phyloP scores from a whole-genome alignment of 2,329 filamentous ascomycete genomes.

The Fusarium multiceps region DNA sequence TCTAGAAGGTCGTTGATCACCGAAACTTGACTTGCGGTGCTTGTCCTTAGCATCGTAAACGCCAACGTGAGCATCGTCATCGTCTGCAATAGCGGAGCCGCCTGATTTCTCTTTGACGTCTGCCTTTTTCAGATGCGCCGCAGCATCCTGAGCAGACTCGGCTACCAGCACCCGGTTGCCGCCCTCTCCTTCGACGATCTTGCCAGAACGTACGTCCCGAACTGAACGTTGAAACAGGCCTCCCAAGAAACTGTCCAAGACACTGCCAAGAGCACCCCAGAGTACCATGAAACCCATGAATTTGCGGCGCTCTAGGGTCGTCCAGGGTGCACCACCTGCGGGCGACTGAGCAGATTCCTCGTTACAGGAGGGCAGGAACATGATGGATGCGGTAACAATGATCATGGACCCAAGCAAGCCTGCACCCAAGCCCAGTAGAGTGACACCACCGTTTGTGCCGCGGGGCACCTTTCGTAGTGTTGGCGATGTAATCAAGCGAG shows the following conservation, averaged over 20 bases:
- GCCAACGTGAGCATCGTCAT: slow-evolving; percentile 53
- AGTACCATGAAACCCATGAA: slow-evolving; percentile 70
- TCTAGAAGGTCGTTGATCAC: slow-evolving; percentile 69
- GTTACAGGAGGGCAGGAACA: slow-evolving; percentile 76
- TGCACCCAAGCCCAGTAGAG: slow-evolving; percentile 76
- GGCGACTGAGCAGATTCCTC: slow-evolving; percentile 52
- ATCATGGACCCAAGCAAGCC: slow-evolving; percentile 80
- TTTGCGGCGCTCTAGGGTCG: slow-evolving; percentile 55
- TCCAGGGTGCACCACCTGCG: slow-evolving; percentile 63
- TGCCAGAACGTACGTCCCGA: slow-evolving; percentile 82
- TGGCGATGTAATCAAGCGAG: slow-evolving; percentile 86
- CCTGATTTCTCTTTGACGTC: slow-evolving; percentile 55
- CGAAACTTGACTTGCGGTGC: slow-evolving; percentile 63
- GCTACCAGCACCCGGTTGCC: slow-evolving; percentile 69
- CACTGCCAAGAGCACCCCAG: slow-evolving; percentile 81
- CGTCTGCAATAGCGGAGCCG: slow-evolving; percentile 49
- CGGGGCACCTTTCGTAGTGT: slow-evolving; percentile 81
- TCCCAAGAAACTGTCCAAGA: slow-evolving; percentile 89
- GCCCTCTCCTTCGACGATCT: slow-evolving; percentile 88
- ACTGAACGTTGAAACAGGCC: slow-evolving; percentile 88
- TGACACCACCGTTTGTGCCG: slow-evolving; percentile 95
- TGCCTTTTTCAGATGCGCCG: slow-evolving; percentile 49
- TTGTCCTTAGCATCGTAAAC: slow-evolving; percentile 63
- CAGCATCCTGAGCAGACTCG: slow-evolving; percentile 42
- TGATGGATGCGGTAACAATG: slow-evolving; percentile 71